Base-by-base conservation (phyloP, 192 early-diverging fungal species). In the Entrophospora sp. region DNA sequence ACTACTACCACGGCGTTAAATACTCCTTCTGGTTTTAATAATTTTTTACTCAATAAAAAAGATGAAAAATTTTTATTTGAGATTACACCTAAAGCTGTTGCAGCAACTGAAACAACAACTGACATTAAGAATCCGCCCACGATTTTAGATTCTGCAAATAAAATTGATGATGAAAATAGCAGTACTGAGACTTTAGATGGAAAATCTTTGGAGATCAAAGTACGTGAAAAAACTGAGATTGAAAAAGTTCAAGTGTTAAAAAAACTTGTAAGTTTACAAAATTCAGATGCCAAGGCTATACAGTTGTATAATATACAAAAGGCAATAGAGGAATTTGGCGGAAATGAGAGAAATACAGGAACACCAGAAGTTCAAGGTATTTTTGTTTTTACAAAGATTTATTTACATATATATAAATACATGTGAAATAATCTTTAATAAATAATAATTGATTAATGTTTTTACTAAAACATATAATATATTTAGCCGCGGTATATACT, bases 351-450 rank as follows among this genome's bases (percentile, higher is more conserved):
- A 22, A 93, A 98, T 73, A 92, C 93, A 8, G 95, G 95, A 13
- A 91, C 87, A 64, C 77, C 91, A 7, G 91, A 92, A 73, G 95
- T 94, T 10, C 95, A 98, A 85, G 87, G 89, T 92, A 77, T 25
- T 1, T 28, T 1, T 18, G 24, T 28, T 16, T 6, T 10, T 34
- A 35, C 25, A 36, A 52, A 27, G n/a, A 8, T 10, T 24, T n/a
- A n/a, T n/a, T n/a, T n/a, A n/a, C n/a, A 10, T 7, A 7, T 52
- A 13, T 5, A 52, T 18, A 10, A 52, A 9, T 27, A 7, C 5
- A 27, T 18, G n/a, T 8, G n/a, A n/a, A n/a, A n/a, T 8, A 27
- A 7, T 10, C n/a, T 52, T 27, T 8, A 6, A 18, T 24, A 8
- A 24, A 24, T n/a, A n/a, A n/a, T n/a, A n/a, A n/a, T n/a, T n/a